Conservation (phyloP, 345 rosid species). For the Cardiospermum halicacabum region DNA sequence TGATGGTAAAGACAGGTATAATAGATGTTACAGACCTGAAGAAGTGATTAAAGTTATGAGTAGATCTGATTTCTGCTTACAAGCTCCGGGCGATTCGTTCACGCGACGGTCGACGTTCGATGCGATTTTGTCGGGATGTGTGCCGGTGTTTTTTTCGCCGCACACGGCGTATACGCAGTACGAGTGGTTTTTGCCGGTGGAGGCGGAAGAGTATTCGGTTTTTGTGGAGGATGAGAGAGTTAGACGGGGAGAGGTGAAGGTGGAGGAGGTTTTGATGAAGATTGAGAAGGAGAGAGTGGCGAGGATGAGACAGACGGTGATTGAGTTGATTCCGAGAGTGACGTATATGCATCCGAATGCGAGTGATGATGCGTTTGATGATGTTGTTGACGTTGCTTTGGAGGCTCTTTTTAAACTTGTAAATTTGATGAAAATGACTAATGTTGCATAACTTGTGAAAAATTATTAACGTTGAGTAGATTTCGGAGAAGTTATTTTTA, state of each 20-base stretch:
- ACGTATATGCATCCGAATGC: slow-evolving; percentile 51
- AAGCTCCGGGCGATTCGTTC: slow-evolving; percentile 58
- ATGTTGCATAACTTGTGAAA: too few relatives aligned
- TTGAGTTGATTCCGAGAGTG: slow-evolving; percentile 39
- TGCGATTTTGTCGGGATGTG: slow-evolving; percentile 45
- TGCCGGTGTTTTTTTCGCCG: slow-evolving; percentile 56
- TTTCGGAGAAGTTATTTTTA: too few relatives aligned
- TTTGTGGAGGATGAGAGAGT: slow-evolving; percentile 22
- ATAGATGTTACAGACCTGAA: slow-evolving; percentile 35
- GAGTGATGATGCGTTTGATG: slow-evolving; percentile 30
- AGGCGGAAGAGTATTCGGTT: slow-evolving; percentile 35
- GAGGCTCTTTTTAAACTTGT: slow-evolving; percentile 23
- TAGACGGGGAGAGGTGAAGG: neutral
- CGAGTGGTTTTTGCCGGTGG: slow-evolving; percentile 38
- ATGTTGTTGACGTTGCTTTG: slow-evolving; percentile 48
- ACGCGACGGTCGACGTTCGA: slow-evolving; percentile 55
- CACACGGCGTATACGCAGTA: slow-evolving; percentile 67
- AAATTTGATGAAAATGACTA: too few relatives aligned
- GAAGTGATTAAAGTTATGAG: slow-evolving; percentile 34
- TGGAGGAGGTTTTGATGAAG: slow-evolving; percentile 36
- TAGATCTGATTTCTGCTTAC: slow-evolving; percentile 43
- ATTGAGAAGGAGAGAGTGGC: slow-evolving; percentile 26
- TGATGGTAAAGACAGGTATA: neutral
- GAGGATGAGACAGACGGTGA: slow-evolving; percentile 28
- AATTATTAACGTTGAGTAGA: too few relatives aligned